Evolutionary conservation across 2,329 filamentous ascomycete species (phyloP), one percentile per base, ranked within the genome.

Genomic region (Thielaviopsis euricoi): DNA sequence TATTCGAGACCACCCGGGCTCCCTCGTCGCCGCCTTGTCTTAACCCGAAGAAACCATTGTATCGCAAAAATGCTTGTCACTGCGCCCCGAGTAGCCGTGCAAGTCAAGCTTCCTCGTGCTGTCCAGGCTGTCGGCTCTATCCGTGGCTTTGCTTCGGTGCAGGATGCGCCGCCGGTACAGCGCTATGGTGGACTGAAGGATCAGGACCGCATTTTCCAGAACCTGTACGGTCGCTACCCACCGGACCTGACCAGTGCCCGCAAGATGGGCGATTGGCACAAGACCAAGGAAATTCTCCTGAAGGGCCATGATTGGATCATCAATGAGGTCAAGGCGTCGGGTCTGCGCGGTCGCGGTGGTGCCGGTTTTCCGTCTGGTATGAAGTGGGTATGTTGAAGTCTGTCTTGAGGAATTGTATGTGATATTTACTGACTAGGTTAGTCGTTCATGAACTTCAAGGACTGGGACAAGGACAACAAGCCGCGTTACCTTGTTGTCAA

Each of bases 361-460:
- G 93, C 93, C 72, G 93, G 93, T 68, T 98, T 98, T 72, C 93
- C 93, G 62, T 97, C 91, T 46, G 93, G 93, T 62, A 77, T 98
- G 78, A 98, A 98, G 90, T 98, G 93, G 87, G 89, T 95, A 82
- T 65, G 83, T 76, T 64, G 58, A 56, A 60, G 51, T 22, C 7
- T 29, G 25, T 19, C 51, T 43, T 57, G 3, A n/a, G 4, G 12
- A 19, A 13, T 12, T 21, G 46, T 3, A 17, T 15, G 17, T 6
- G 46, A 25, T 17, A 33, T 37, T 48, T 46, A 6, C 17, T 49
- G n/a, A 48, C n/a, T 21, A 4, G 15, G 40, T 37, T 67, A 95
- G 89, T 96, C 90, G 54, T 98, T 98, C 74, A 98, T 98, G 93
- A 98, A 98, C 79, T 90, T 91, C 79, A 96, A 96, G 75, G 93